Base-by-base conservation (phyloP, 1,284 basidiomycete genomes). In the Neotropicomus parvogracilis region DNA sequence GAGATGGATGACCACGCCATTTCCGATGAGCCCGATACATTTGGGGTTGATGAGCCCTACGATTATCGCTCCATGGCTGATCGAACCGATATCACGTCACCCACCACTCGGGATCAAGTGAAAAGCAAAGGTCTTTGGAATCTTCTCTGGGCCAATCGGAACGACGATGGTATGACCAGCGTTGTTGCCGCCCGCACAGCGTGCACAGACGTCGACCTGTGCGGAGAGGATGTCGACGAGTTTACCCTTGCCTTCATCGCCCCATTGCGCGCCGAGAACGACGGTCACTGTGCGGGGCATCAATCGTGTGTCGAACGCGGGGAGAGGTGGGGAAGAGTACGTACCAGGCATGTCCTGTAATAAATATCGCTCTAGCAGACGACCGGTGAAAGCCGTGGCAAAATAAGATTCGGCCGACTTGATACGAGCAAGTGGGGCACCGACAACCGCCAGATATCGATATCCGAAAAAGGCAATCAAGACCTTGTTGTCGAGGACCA, bases 121-220 rank as follows among this genome's bases (percentile, higher is more conserved):
- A 71, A 99, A 99, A 48, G 94, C 94, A 69, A 91, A 98, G 20
- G 86, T 95, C 59, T 81, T 92, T 68, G 83, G 81, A 54, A 83
- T 69, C 49, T 74, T 83, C 66, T 80, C 83, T 62, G 75, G 78
- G 48, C 72, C 83, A 57, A 79, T 75, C 39, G 89, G 85, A 32
- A 88, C 91, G 55, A 99, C 89, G 68, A 99, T 97, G 28, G 97
- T 99, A 71, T 99, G 95, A 6, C 95, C 97, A 35, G 95, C 95
- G 67, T 99, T 99, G 75, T 98, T 98, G 16, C 95, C 97, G 24
- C 95, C 95, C 6, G 95, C 95, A 69, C 94, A 98, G 40, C 95
- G 83, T 29, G 95, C 95, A 64, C 95, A 98, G 64, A 99, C 72
- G 68, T 99, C 95, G 59, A 84, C 81, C 46, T 95, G 82, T 17